Conservation (phyloP, 208 protist genomes). For the Acanthamoeba royreba region DNA sequence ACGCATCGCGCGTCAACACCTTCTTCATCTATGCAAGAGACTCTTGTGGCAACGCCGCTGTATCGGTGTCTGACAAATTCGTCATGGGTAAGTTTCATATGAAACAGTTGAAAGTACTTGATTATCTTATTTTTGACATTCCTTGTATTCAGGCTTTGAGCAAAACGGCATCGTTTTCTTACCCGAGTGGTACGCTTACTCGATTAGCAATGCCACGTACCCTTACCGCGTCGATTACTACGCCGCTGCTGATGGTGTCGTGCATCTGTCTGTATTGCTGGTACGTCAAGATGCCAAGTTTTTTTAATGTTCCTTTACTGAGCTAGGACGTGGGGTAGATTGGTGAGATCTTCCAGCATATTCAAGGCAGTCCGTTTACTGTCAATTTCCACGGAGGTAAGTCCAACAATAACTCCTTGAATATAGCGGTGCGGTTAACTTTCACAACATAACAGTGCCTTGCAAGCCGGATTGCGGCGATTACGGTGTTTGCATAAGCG, state of each 20-base stretch:
- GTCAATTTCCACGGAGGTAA: background rate
- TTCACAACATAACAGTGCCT: background rate
- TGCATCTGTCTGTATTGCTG: background rate
- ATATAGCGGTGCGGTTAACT: background rate
- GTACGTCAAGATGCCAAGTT: background rate
- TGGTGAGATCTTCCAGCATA: background rate
- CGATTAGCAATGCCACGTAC: background rate
- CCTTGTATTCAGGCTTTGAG: background rate
- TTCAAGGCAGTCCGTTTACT: slow-evolving; percentile 5
- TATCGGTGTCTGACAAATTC: background rate
- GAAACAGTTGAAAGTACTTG: background rate
- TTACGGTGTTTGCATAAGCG: slow-evolving; percentile 25
- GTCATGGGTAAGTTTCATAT: background rate
- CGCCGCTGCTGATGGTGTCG: background rate
- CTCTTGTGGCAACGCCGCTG: background rate
- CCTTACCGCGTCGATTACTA: background rate
- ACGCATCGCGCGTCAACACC: background rate
- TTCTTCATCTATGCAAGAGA: background rate
- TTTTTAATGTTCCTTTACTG: background rate
- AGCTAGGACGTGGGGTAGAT: too few relatives aligned
- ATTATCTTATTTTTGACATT: background rate
- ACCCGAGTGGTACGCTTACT: background rate
- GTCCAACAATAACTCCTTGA: background rate
- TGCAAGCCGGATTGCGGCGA: slow-evolving; percentile 19
- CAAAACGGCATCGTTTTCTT: slow-evolving; percentile 11